phyloP scores from a whole-genome alignment of 1,284 basidiomycete species.

The Ceratobasidium sp. region DNA sequence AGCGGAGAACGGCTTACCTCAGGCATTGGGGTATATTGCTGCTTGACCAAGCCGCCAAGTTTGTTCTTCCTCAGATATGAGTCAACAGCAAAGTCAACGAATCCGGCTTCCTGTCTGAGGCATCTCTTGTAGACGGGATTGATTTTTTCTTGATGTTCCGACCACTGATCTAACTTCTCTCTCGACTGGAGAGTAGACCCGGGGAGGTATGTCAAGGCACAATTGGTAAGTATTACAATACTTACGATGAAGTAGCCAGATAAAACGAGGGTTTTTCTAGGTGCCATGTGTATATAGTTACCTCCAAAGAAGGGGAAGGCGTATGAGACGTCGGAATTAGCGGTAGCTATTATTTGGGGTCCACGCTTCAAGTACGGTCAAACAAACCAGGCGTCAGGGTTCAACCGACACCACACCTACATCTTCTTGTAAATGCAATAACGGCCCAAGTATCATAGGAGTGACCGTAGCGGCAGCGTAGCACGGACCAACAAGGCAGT shows the following conservation, averaged over 20 bases:
- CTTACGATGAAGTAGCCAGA: not conserved
- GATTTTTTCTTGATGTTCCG: not conserved
- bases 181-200: too few species aligned
- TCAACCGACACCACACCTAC: too few species aligned
- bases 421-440: too few species aligned
- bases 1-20: too few species aligned
- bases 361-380: not conserved
- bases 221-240: not conserved
- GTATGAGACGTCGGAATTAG: not conserved
- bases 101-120: not conserved
- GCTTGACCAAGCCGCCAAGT: not conserved
- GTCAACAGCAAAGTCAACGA: not conserved
- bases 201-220: not conserved
- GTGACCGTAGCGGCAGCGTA: too few species aligned
- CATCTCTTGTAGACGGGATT: not conserved
- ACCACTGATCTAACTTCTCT: not conserved
- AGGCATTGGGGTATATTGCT: too few species aligned
- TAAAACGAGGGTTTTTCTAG: not conserved
- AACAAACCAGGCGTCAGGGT: too few species aligned
- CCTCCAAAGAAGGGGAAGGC: not conserved
- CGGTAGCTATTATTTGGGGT: not conserved
- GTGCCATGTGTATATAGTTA: not conserved
- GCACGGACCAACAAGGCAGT: too few species aligned
- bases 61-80: not conserved
- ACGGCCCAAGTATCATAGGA: too few species aligned